Evolutionary conservation across 2,329 filamentous ascomycete genomes (phyloP).

Genomic region (Fonsecaea pugnacius): DNA sequence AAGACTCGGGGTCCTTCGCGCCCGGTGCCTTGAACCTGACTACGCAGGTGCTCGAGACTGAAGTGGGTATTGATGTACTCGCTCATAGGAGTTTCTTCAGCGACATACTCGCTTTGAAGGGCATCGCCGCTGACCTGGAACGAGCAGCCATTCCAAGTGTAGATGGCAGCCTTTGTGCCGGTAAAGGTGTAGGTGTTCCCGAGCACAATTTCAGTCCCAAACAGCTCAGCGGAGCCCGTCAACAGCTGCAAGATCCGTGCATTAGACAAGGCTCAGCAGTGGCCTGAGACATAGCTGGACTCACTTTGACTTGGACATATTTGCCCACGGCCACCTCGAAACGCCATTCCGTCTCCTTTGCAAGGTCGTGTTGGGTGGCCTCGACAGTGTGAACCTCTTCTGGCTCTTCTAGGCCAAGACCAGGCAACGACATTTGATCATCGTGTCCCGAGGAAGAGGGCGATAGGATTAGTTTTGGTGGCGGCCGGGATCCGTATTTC

Average conservation of each 20-base stretch:
- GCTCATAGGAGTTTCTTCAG: conserved; percentile 80
- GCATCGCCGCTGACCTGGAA: conserved; percentile 73
- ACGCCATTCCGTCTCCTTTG: conserved; percentile 74
- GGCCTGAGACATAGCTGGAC: conserved; percentile 15
- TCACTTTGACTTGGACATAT: conserved; percentile 59
- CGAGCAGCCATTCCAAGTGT: conserved; percentile 88
- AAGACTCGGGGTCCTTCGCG: conserved; percentile 77
- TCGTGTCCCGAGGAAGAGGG: conserved; percentile 14
- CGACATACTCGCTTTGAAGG: conserved; percentile 67
- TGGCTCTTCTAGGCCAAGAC: conserved; percentile 69
- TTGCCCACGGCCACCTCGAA: conserved; percentile 69
- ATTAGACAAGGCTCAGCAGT: not conserved
- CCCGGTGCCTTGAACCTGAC: conserved; percentile 58
- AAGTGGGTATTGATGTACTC: conserved; percentile 86
- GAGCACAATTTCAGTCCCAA: conserved; percentile 87
- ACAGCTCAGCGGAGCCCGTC: conserved; percentile 85
- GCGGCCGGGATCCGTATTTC: not conserved
- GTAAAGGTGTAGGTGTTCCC: conserved; percentile 80
- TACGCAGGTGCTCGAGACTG: conserved; percentile 74
- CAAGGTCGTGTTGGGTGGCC: conserved; percentile 58
- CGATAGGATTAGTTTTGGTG: not conserved
- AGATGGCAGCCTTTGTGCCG: conserved; percentile 82
- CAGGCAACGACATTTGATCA: conserved; percentile 70
- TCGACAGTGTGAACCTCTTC: conserved; percentile 52
- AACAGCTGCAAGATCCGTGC: conserved; percentile 59